Evolutionary conservation across 345 rosid genomes (phyloP), one percentile per base, ranked within the genome.

Genomic region (Ceriops tagal): DNA sequence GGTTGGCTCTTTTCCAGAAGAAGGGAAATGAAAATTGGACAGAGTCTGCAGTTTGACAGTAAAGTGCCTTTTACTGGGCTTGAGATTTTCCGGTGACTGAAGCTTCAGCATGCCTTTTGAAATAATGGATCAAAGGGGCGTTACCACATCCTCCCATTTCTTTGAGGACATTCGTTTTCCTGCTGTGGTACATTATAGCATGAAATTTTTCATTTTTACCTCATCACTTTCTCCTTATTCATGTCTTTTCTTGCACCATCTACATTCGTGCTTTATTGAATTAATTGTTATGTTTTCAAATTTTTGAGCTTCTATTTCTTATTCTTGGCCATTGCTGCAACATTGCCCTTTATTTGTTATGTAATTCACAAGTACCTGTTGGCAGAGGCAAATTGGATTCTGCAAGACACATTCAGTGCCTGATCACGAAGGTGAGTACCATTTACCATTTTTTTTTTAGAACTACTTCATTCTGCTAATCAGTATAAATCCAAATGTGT

Each of bases 351-450:
- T 43, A 13, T 43, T 43, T 43, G 19, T 59, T 51, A 63, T 62
- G 49, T 75, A 65, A 80, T 60, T 63, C 30, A 43, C 49, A 43
- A 43, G 19, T 56, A 27, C 64, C 51, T 79, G 64, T 76, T 81
- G 70, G 76, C 93, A 90, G 96, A 85, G 82, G 77, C 90, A 90
- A 82, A 69, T 79, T 83, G 92, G 86, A 67, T 84, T 85, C 71
- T 74, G 84, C 82, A 88, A 87, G 81, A 66, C 77, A 10, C 82
- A 87, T 77, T 52, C 60, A 62, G 65, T 78, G 78, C 73, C 83
- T 37, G 88, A 85, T 71, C 80, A 79, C 67, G 85, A 83, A 80
- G 85, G 90, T 85, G 77, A 81, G 85, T 71, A 70, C 35, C 73
- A 68, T 49, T 70, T 19, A 39, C 16, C 10, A 9, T 24, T 24